These are phyloP conservation scores for Leccinum olivaceopallidum DNA, from an alignment of 768 basidiomycete species.

Conservation along the genomic window DNA sequence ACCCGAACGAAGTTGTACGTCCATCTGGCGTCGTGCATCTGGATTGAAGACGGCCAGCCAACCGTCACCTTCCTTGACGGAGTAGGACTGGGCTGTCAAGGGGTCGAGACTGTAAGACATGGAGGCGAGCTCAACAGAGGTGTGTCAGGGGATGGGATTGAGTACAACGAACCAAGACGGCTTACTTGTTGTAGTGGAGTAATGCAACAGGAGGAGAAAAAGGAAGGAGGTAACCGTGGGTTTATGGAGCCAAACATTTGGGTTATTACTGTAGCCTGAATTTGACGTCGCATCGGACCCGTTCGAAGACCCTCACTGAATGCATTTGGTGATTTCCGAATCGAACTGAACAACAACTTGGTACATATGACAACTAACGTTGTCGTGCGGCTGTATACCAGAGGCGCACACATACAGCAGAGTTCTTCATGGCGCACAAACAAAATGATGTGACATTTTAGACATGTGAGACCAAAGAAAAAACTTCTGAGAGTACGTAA, in stretches of 20 bases:
- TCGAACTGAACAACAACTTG: not conserved
- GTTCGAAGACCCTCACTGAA: too few relatives aligned
- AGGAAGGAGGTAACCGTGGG: not conserved
- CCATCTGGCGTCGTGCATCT: constrained; percentile 46
- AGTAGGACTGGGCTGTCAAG: constrained; percentile 28
- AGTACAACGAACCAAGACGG: not conserved
- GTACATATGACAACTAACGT: constrained; percentile 6
- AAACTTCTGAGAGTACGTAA: constrained; percentile 16
- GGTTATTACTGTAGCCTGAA: not conserved
- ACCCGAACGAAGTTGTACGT: constrained; percentile 63
- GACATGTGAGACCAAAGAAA: not conserved
- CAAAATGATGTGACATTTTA: not conserved
- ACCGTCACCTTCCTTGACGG: constrained; percentile 48
- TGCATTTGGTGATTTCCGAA: constrained; percentile 14
- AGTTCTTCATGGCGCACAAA: not conserved
- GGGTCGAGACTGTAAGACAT: constrained; percentile 32
- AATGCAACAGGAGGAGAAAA: not conserved
- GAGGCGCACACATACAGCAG: not conserved
- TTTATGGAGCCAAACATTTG: not conserved
- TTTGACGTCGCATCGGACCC: constrained; percentile 10
- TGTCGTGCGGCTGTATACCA: constrained; percentile 1
- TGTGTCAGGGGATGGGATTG: constrained; percentile 7
- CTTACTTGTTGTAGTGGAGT: constrained; percentile 9
- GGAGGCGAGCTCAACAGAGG: constrained; percentile 1
- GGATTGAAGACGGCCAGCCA: constrained; percentile 58